Evolutionary conservation across 176 grass and related monocot species (phyloP), one percentile per base, ranked within the genome.

Genomic region (Luzula sylvatica): DNA sequence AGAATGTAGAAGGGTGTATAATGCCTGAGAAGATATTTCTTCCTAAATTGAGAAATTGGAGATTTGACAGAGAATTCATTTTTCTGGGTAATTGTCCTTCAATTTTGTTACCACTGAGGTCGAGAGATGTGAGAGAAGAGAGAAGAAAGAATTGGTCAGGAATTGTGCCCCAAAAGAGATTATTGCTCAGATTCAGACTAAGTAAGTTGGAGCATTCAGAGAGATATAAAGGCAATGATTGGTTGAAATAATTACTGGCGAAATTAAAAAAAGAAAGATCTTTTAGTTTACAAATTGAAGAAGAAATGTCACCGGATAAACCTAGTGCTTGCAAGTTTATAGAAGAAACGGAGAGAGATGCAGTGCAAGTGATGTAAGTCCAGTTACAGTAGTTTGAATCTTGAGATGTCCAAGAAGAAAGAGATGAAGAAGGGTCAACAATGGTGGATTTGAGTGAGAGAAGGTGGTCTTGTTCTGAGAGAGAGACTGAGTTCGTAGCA

Each of bases 31-130:
- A 75, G 9, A 50, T 60, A 73, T 93, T 93, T 32, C 51, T 45
- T 3, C 73, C 77, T 29, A 93, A 65, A 77, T 93, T 23, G 44
- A 86, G 81, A 65, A 78, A 56, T 65, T 78, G 38, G 65, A 93
- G 81, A 0, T 4, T 40, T 3, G 23, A 28, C 26, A 86, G 47
- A 26, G 69, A 68, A 1, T 69, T 76, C 59, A 93, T 58, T 9
- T 61, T 54, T 3, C 59, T 27, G 1, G 77, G 81, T 40, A 86
- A 50, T 51, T 58, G 61, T 0, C 77, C 87, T 18, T 78, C 73
- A 71, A 93, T 28, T 52, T 58, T 60, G 73, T 93, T 93, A 52
- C 81, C 46, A 71, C 77, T 82, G 40, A 93, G 87, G 76, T 93
- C 77, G 52, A 93, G 77, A 29, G 60, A 64, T 0, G 48, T 7